Conservation (phyloP, 176 grass and related monocot species). For the Ensete glaucum region DNA sequence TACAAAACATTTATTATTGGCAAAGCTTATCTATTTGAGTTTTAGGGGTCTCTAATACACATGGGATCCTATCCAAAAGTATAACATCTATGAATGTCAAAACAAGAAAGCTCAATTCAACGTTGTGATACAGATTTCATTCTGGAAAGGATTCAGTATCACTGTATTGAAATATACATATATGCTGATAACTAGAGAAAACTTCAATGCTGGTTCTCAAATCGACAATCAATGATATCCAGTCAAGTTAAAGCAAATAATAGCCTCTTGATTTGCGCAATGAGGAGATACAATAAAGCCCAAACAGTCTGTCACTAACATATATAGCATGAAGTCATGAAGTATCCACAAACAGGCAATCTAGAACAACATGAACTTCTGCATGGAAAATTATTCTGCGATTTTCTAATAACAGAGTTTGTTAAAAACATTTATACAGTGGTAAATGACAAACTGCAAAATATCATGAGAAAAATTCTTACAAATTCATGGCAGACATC, state of each 20-base stretch:
- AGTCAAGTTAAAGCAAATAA: background rate
- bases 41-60: background rate
- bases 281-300: background rate
- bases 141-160: background rate
- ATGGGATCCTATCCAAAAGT: background rate
- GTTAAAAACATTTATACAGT: background rate
- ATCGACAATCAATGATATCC: background rate
- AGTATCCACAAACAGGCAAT: background rate
- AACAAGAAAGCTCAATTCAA: background rate
- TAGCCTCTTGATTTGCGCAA: background rate
- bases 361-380: background rate
- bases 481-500: conserved; percentile 98
- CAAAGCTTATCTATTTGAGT: background rate
- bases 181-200: background rate
- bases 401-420: background rate
- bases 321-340: background rate
- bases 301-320: background rate
- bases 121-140: background rate
- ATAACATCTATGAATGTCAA: background rate
- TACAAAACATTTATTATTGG: too few relatives aligned
- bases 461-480: conserved; percentile 27
- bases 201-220: background rate
- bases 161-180: background rate
- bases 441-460: background rate
- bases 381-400: background rate